These are phyloP conservation scores for Bremia lactucae DNA, from an alignment of 352 stramenopile species.

Conservation along the genomic window DNA sequence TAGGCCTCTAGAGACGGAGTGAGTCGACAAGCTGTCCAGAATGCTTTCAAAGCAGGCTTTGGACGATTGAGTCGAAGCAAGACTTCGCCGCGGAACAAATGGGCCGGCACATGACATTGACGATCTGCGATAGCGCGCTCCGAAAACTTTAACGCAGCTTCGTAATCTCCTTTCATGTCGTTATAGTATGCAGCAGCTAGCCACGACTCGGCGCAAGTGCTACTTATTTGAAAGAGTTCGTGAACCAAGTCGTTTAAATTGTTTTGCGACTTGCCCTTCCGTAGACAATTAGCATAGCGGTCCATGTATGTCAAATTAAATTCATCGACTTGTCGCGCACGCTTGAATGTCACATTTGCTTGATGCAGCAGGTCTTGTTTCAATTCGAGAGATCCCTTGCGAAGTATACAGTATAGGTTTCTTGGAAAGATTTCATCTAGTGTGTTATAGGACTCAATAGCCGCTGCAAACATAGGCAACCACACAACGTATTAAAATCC, in stretches of 20 bases:
- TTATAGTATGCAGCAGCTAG: slow-evolving; percentile 67
- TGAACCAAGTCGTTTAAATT: slow-evolving; percentile 60
- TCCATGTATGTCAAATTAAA: slow-evolving; percentile 58
- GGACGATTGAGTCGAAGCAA: slow-evolving; percentile 51
- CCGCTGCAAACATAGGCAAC: slow-evolving; percentile 10
- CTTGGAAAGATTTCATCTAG: slow-evolving; percentile 42
- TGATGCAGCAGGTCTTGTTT: slow-evolving; percentile 51
- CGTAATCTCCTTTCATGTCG: slow-evolving; percentile 60
- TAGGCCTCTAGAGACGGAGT: slow-evolving; percentile 53
- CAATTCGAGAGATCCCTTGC: slow-evolving; percentile 47
- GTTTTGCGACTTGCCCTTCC: slow-evolving; percentile 26
- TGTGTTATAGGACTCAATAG: slow-evolving; percentile 26
- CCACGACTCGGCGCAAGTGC: slow-evolving; percentile 43
- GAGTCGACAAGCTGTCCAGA: slow-evolving; percentile 55
- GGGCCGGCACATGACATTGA: slow-evolving; percentile 31
- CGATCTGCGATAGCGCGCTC: slow-evolving; percentile 46
- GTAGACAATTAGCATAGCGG: slow-evolving; percentile 46
- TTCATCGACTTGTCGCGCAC: slow-evolving; percentile 53
- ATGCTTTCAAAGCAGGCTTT: slow-evolving; percentile 51
- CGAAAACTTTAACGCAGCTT: slow-evolving; percentile 59
- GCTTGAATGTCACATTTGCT: slow-evolving; percentile 39
- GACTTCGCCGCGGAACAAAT: slow-evolving; percentile 51
- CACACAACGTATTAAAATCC: slow-evolving; percentile 4
- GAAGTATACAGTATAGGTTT: slow-evolving; percentile 53
- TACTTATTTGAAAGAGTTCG: slow-evolving; percentile 56